These are phyloP conservation scores for Aurantiochytrium sp. DNA, from an alignment of 108 stramenopile genomes.

Conservation along the genomic window DNA sequence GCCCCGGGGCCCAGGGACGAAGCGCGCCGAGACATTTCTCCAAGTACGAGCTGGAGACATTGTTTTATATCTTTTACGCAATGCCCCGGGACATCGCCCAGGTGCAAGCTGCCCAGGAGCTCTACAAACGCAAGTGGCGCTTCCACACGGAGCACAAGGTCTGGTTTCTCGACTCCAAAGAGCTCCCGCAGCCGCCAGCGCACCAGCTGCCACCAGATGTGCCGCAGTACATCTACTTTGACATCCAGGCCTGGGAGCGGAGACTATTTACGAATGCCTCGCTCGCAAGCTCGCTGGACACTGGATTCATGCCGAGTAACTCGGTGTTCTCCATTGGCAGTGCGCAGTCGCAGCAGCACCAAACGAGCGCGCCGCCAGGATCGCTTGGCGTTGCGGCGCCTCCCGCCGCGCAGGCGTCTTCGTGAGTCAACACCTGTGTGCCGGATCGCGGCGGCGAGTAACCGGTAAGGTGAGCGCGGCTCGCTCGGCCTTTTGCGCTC, in stretches of 20 bases:
- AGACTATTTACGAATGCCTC: constrained; percentile 29
- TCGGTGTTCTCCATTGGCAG: not conserved
- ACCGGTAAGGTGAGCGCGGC: no score
- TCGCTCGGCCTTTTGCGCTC: no score
- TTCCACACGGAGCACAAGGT: constrained; percentile 89
- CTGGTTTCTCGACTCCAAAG: constrained; percentile 57
- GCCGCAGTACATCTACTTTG: constrained; percentile 54
- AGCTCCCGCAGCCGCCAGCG: not conserved
- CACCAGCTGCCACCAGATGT: not conserved
- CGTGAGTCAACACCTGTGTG: no score
- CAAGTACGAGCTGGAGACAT: constrained; percentile 93
- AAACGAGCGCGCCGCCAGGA: not conserved
- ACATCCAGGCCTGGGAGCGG: constrained; percentile 46
- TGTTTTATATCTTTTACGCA: constrained; percentile 97
- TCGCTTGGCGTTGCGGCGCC: no score
- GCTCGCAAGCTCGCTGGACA: not conserved
- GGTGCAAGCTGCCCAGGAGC: constrained; percentile 93
- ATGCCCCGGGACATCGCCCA: constrained; percentile 92
- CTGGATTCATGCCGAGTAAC: not conserved
- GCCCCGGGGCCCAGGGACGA: not conserved
- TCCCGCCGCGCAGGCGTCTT: no score
- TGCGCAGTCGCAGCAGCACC: not conserved
- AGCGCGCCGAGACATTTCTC: constrained; percentile 61
- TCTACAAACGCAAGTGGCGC: constrained; percentile 92
- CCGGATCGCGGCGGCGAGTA: no score